Percentiles rank a stretch among this genome's conserved stretches.
Conservation (phyloP, 202 grass and related monocot species). For the Zoysia matrella region DNA sequence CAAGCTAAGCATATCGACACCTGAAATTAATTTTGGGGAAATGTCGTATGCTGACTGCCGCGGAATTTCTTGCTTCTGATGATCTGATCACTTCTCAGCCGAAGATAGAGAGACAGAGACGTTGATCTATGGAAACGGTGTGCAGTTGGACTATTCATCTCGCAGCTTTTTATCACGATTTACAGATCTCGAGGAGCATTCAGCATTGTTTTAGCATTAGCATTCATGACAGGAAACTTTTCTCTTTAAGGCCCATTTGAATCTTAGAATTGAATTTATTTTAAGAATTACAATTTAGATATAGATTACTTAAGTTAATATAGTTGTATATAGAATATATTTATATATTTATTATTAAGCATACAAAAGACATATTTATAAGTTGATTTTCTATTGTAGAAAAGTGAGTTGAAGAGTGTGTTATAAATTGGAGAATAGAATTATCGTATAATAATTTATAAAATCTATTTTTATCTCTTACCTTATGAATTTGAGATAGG, state of each 20-base stretch:
- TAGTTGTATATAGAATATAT: too few relatives aligned
- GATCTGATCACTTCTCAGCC: background rate
- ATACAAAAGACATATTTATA: too few relatives aligned
- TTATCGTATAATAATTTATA: too few relatives aligned
- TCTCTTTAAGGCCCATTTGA: background rate
- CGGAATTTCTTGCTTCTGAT: slow-evolving; percentile 18
- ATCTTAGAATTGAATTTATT: too few relatives aligned
- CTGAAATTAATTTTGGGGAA: slow-evolving; percentile 23
- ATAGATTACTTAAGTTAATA: too few relatives aligned
- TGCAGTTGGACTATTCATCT: slow-evolving; percentile 19
- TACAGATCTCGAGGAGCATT: background rate
- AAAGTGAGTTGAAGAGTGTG: too few relatives aligned
- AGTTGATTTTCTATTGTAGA: too few relatives aligned
- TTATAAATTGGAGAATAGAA: too few relatives aligned
- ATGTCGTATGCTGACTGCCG: slow-evolving; percentile 25
- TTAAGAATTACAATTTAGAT: too few relatives aligned
- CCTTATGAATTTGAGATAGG: too few relatives aligned
- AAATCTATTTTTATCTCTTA: too few relatives aligned
- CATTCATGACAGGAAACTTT: background rate
- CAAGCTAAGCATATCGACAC: slow-evolving; percentile 3
- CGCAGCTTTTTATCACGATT: slow-evolving; percentile 28
- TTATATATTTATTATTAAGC: too few relatives aligned
- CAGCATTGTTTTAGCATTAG: background rate
- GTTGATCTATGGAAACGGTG: slow-evolving; percentile 18
- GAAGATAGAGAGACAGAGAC: background rate